Evolutionary conservation across 371 early-diverging fungal species (phyloP), one percentile per base, ranked within the genome.

Genomic region (Dichotomocladium elegans): DNA sequence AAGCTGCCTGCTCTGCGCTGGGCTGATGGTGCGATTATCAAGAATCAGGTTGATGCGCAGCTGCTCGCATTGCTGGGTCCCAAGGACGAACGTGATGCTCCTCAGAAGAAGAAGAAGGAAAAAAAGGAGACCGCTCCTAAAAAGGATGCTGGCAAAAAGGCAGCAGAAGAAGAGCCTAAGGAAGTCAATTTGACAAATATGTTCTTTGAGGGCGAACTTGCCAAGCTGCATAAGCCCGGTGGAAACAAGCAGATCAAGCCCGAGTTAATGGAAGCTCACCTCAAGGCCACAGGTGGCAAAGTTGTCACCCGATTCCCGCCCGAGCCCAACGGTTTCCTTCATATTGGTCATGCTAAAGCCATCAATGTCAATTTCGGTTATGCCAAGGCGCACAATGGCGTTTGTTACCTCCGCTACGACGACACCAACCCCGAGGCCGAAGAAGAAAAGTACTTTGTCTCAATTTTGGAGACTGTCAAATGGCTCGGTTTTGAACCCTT

Each of bases 291-390:
- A 0, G 92, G 91, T 44, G 95, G 97, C 7, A 88, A 86, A 64
- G 99, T 99, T 2, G 72, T 96, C 22, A 99, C 99, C 2, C 93
- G 99, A 43, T 99, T 99, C 82, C 99, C 99, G 17, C 99, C 99
- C 37, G 99, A 99, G 79, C 99, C 99, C 50, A 99, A 98, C 66
- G 99, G 99, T 14, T 96, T 87, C 76, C 68, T 87, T 47, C 99
- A 99, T 69, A 98, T 99, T 74, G 99, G 99, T 48, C 99, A 99
- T 70, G 99, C 99, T 44, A 99, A 99, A 78, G 99, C 99, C 30
- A 94, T 99, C 80, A 99, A 99, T 71, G 86, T 99, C 66, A 96
- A 94, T 74, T 99, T 99, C 85, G 96, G 95, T 50, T 99, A 95
- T 63, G 99, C 98, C 28, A 83, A 88, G 58, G 92, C 92, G 11